phyloP scores from a whole-genome alignment of 2,329 filamentous ascomycete genomes.

The Calonectria hawksworthii region DNA sequence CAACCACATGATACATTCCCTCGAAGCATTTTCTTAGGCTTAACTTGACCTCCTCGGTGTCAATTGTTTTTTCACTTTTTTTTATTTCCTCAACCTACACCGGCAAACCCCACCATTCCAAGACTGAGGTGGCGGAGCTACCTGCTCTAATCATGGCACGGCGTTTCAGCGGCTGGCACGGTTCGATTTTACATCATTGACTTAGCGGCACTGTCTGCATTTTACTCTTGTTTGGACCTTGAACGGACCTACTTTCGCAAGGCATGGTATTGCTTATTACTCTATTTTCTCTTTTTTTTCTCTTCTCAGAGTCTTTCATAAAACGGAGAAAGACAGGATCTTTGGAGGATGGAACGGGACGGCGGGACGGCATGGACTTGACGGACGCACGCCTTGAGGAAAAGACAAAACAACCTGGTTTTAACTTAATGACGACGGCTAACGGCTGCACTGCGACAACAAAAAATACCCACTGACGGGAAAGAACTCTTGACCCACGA shows the following conservation, averaged over 20 bases:
- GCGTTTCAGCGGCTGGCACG: constrained; percentile 45
- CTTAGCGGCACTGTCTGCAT: constrained; percentile 43
- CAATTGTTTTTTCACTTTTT: neutral
- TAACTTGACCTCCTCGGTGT: neutral
- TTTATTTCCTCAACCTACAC: constrained; percentile 26
- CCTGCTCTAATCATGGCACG: constrained; percentile 43
- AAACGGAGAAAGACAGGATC: constrained; percentile 35
- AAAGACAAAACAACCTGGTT: constrained; percentile 41
- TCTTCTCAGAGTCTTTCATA: constrained; percentile 25
- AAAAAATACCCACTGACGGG: constrained; percentile 38
- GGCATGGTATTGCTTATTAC: constrained; percentile 1
- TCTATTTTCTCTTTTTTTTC: constrained; percentile 31
- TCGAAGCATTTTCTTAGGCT: neutral
- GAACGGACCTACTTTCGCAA: neutral
- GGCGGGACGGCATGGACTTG: constrained; percentile 39
- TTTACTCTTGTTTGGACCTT: constrained; percentile 20
- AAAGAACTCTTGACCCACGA: constrained; percentile 22
- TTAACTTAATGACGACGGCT: constrained; percentile 48
- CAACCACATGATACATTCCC: neutral
- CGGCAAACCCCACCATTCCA: constrained; percentile 27
- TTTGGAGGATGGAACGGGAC: constrained; percentile 19
- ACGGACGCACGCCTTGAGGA: constrained; percentile 36
- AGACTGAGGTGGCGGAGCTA: constrained; percentile 30
- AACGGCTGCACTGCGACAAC: constrained; percentile 48
- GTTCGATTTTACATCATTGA: constrained; percentile 38